These are phyloP conservation scores for Claviceps paspali DNA, from an alignment of 2,329 filamentous ascomycete genomes.

Conservation along the genomic window DNA sequence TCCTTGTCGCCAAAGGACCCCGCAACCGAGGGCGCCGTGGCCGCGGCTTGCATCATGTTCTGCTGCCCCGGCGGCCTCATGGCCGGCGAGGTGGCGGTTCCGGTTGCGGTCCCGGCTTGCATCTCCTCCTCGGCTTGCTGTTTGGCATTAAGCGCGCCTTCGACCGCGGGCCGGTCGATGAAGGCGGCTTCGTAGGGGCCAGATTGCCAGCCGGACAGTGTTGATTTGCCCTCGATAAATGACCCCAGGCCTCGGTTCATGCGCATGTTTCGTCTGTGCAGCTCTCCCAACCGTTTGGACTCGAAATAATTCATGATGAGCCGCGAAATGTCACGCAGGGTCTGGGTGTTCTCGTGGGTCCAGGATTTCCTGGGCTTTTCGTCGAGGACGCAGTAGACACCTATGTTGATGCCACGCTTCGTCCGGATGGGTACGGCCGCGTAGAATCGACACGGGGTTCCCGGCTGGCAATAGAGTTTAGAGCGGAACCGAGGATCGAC, in stretches of 20 bases:
- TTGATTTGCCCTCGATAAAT: constrained; percentile 20
- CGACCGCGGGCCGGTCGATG: constrained; percentile 2
- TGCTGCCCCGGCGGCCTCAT: too few species aligned
- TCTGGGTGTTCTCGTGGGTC: constrained; percentile 12
- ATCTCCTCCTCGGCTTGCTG: constrained; percentile 3
- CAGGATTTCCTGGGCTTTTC: constrained; percentile 8
- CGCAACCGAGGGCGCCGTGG: not conserved
- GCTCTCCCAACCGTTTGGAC: constrained; percentile 11
- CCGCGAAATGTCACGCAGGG: constrained; percentile 14
- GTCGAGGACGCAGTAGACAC: constrained; percentile 19
- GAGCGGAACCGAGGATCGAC: constrained; percentile 16
- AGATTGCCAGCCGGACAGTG: constrained; percentile 13
- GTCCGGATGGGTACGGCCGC: constrained; percentile 26
- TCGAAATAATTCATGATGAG: constrained; percentile 23
- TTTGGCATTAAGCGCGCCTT: constrained; percentile 8
- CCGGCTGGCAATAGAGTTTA: constrained; percentile 12
- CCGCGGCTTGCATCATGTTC: not conserved
- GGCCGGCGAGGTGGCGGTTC: not conserved
- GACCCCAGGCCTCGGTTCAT: constrained; percentile 22
- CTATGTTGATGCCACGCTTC: constrained; percentile 25
- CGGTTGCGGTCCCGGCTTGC: not conserved
- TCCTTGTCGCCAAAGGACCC: not conserved
- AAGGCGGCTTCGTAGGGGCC: constrained; percentile 4
- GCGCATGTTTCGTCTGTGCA: constrained; percentile 17
- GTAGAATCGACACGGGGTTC: constrained; percentile 20